Conservation (phyloP, 768 basidiomycete genomes). For the Suillus sp. region DNA sequence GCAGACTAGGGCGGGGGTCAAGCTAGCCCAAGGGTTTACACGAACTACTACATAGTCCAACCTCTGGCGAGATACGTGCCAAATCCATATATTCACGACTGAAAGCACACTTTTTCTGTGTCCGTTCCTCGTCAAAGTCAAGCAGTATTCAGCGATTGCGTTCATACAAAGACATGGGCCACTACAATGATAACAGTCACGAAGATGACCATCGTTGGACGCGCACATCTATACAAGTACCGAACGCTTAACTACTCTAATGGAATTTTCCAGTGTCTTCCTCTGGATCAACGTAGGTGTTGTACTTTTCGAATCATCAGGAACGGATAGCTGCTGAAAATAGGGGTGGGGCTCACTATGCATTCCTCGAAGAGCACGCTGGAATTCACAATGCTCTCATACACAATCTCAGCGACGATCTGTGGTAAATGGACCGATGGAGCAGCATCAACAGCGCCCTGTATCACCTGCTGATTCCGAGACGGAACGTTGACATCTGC, state of each 20-base stretch:
- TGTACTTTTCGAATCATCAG: background rate
- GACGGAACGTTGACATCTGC: constrained; percentile 16
- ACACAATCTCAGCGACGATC: constrained; percentile 25
- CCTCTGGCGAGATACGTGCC: no score
- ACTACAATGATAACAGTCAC: no score
- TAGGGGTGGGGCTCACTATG: constrained; percentile 18
- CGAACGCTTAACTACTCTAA: background rate
- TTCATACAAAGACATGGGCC: no score
- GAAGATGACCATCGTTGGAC: background rate
- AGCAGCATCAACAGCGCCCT: constrained; percentile 23
- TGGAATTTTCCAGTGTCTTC: no score
- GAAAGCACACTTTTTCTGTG: no score
- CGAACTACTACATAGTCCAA: no score
- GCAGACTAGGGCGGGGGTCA: no score
- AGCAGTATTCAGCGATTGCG: no score
- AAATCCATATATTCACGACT: no score
- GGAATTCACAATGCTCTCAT: constrained; percentile 23
- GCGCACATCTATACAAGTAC: background rate
- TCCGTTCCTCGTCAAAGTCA: no score
- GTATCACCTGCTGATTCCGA: constrained; percentile 23
- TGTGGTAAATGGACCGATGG: constrained; percentile 23
- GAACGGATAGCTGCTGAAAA: background rate
- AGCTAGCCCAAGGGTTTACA: no score
- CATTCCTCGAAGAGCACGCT: constrained; percentile 28
- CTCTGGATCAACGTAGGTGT: background rate